Base-by-base conservation (phyloP, 176 grass and related monocot genomes). In the Hordeum marinum region DNA sequence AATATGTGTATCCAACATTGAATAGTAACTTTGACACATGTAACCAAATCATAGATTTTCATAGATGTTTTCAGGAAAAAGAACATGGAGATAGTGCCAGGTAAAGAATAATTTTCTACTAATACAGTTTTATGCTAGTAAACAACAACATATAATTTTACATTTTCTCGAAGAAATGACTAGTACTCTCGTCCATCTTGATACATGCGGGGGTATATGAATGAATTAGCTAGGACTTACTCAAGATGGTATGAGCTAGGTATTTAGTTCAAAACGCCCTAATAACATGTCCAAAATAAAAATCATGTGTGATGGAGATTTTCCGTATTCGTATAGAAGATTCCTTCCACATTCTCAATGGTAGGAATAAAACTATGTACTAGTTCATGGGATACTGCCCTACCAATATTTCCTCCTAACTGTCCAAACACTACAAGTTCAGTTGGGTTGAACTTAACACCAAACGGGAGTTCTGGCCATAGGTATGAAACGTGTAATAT, bases 351-450 rank as follows among this genome's bases (percentile, higher is more conserved):
- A 9, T 90, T 75, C 24, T 87, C 85, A 25, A 94, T 36, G 68
- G 88, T 98, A 54, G 87, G 80, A 92, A 98, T 98, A 65, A 95
- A 90, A 21, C 85, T 91, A 90, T 95, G 78, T 48, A 98, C 94
- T 18, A 95, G 74, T 7, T 85, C 35, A 88, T 98, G 91, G 25
- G 93, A 35, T 13, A 71, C 73, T 50, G 57, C 8, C 43, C 88
- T 4, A 10, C 87, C 89, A 82, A 89, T 54, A 18, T 95, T 94
- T 63, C 61, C 42, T 87, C 90, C 93, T 72, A 98, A 76, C 87
- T 94, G 91, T 80, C 92, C 66, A 20, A 98, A 83, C 31, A 98
- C 75, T 69, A 94, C 81, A 59, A 84, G 36, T 79, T 95, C 91
- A 58, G 87, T 89, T 7, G 96, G 91, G 70, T 95, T 89, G 90